Evolutionary conservation across 345 rosid species (phyloP).

Genomic region (Gynandropsis gynandra): DNA sequence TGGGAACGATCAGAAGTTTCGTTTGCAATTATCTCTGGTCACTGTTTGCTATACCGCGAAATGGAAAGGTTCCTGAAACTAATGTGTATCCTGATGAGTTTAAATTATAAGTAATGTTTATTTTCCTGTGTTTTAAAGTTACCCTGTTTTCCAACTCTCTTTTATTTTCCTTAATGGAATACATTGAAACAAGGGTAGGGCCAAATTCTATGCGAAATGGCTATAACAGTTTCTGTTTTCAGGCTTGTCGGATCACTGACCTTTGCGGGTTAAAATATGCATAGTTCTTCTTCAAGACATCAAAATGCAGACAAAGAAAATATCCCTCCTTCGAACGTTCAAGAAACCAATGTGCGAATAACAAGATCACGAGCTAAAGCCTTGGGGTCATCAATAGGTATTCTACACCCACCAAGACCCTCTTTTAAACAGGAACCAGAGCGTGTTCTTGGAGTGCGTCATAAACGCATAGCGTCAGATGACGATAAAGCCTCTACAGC

Average conservation of each 20-base stretch:
- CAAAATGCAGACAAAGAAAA: slow-evolving; percentile 63
- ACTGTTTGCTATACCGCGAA: no score
- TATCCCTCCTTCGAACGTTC: slow-evolving; percentile 29
- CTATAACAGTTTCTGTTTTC: slow-evolving; percentile 9
- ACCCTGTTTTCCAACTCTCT: slow-evolving; percentile 13
- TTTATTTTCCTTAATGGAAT: neutral
- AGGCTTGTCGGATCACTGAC: slow-evolving; percentile 18
- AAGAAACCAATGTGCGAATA: slow-evolving; percentile 35
- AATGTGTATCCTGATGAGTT: no score
- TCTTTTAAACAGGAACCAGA: slow-evolving; percentile 59
- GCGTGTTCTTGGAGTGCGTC: slow-evolving; percentile 26
- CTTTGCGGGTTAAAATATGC: slow-evolving; percentile 18
- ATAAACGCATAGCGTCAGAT: slow-evolving; percentile 46
- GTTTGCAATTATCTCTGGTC: neutral
- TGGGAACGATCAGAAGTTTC: slow-evolving; percentile 3
- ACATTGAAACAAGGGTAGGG: neutral
- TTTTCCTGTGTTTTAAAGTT: slow-evolving; percentile 3
- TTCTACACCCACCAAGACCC: slow-evolving; percentile 45
- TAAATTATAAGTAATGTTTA: no score
- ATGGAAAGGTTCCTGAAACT: no score
- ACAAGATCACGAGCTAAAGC: slow-evolving; percentile 76
- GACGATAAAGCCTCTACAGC: slow-evolving; percentile 35
- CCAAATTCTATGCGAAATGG: neutral
- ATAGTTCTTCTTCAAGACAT: slow-evolving; percentile 31
- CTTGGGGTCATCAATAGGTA: slow-evolving; percentile 38